Base-by-base conservation (phyloP, 108 stramenopile genomes). In the Cyclotella baltica region DNA sequence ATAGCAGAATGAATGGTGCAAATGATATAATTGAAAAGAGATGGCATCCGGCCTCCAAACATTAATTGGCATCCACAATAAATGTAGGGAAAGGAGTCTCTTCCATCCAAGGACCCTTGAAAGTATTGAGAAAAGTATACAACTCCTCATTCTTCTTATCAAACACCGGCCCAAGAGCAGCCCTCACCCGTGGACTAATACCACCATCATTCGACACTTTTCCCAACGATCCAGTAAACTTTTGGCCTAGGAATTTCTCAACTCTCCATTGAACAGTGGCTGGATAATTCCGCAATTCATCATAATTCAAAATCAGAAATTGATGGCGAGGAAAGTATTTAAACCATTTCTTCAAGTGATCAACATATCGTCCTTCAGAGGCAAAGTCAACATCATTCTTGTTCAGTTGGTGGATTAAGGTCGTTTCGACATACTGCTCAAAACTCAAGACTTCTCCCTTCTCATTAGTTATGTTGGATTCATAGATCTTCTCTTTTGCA, bases 121-220 rank as follows among this genome's bases (percentile, higher is more conserved):
- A 9, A 0, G 2, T 11, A 33, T 50, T 30, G 10, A 67, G 50
- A 52, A 67, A 51, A 2, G 50, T 16, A 37, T 67, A 67, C 46
- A 67, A 38, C 50, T 67, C 67, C n/a, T 67, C 28, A 16, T 67
- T 67, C 52, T 67, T 67, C 50, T 29, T 22, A 40, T 65, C 64
- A 46, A 65, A 65, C 27, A 65, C 19, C 1, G 64, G 64, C n/a
- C 38, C 67, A 29, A 67, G 27, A n/a, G 23, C 30, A 0, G 25
- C n/a, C 3, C 52, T 43, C 20, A 16, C 67, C 6, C 30, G 48
- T 31, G 29, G 47, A n/a, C 10, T 11, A n/a, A 61, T n/a, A 34
- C n/a, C 34, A 4, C 10, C 33, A 8, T 34, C 31, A 33, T 61
- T 31, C 0, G 16, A 11, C 1, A 34, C 13, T 61, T 61, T 61